Base-by-base conservation (phyloP, 2,329 filamentous ascomycete genomes). In the Aspergillus hiratsukae region DNA sequence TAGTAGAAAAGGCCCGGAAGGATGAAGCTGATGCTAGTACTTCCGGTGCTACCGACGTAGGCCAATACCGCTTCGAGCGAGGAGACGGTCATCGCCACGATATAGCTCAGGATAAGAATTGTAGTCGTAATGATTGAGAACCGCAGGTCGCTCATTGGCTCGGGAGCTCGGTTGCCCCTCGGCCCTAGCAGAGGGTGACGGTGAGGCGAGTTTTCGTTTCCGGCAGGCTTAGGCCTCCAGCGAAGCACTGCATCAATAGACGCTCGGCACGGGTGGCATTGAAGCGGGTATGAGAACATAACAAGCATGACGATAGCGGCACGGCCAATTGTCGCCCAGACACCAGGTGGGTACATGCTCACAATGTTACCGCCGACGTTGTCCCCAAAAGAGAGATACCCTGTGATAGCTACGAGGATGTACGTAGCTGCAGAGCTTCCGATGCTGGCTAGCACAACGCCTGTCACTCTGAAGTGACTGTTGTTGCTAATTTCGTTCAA, bases 1-100 rank as follows among this genome's bases (percentile, higher is more conserved):
- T 97, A 99, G 75, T 97, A 99, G 74, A 99, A 99, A 3, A 99
- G 76, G 0, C 94, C 94, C 0, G 94, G 94, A 0, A 99, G 81
- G 62, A 99, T 97, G 72, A 99, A 99, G 59, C 90, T 96, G 66
- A 99, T 99, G 59, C 90, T 91, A 0, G 94, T 99, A 52, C 88
- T 93, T 53, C 94, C 94, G 0, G 94, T 99, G 65, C 88, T 91
- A 40, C 94, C 94, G 10, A 99, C 94, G 65, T 97, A 99, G 0
- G 94, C 93, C 0, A 99, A 82, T 0, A 99, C 92, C 49, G 90
- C 88, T 70, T 96, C 92, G 3, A 99, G 82, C 11, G 88, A 94
- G 21, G 86, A 89, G 3, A 99, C 92, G 0, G 90, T 95, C 78
- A 99, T 90, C 25, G 94, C 91, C 7, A 90, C 90, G 55, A 90